Conservation (phyloP, 2,329 filamentous ascomycete genomes). For the Fusarium proliferatum region DNA sequence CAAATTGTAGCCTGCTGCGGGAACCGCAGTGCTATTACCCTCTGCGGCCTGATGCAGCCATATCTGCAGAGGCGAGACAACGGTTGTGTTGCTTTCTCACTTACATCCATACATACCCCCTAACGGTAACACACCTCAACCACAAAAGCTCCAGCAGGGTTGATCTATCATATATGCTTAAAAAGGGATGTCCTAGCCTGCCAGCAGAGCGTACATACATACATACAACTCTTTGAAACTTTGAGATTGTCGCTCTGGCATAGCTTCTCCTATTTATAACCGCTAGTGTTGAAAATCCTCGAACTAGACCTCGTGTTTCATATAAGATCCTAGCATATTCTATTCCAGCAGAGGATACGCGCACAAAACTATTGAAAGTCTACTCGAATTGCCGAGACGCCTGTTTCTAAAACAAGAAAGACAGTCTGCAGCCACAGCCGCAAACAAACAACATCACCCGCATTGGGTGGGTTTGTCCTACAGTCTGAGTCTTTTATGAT, state of each 20-base stretch:
- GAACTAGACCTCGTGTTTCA: slow-evolving; percentile 28
- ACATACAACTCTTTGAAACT: neutral
- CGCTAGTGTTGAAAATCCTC: slow-evolving; percentile 17
- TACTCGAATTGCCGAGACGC: slow-evolving; percentile 24
- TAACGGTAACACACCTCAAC: slow-evolving; percentile 2
- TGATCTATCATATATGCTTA: slow-evolving; percentile 23
- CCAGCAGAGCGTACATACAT: neutral
- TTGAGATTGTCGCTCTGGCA: neutral
- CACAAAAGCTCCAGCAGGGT: neutral
- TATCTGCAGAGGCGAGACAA: slow-evolving; percentile 18
- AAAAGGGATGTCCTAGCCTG: neutral
- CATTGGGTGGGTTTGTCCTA: slow-evolving; percentile 11
- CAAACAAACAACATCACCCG: slow-evolving; percentile 22
- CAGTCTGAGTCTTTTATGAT: neutral
- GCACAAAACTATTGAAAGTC: slow-evolving; percentile 20
- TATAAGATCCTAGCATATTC: slow-evolving; percentile 12
- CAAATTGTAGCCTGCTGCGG: slow-evolving; percentile 5
- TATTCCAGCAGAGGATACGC: slow-evolving; percentile 16
- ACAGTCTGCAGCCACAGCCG: slow-evolving; percentile 20
- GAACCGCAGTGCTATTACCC: slow-evolving; percentile 8
- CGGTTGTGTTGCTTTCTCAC: slow-evolving; percentile 7
- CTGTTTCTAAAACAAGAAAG: slow-evolving; percentile 7
- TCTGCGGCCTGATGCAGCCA: slow-evolving; percentile 24
- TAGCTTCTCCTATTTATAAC: slow-evolving; percentile 29
- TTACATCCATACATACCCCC: slow-evolving; percentile 2